Evolutionary conservation across 2,329 filamentous ascomycete genomes (phyloP).

Genomic region (Coccinonectria pachysandricola): DNA sequence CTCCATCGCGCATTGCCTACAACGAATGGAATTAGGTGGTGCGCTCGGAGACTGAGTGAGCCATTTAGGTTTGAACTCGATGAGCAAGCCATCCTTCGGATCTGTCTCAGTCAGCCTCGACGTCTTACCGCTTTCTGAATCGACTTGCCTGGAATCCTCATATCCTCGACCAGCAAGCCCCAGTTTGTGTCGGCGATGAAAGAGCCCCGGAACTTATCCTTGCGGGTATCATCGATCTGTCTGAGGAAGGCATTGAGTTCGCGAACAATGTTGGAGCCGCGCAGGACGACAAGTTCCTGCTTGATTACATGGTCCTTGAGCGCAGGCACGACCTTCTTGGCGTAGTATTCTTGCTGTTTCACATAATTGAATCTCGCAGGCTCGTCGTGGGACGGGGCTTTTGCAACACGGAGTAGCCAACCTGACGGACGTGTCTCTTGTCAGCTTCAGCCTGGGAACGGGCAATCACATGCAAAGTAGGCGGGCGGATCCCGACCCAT

Average conservation of each 20-base stretch:
- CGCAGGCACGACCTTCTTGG: constrained; percentile 23
- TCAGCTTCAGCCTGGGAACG: too few species aligned
- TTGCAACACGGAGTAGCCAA: constrained; percentile 29
- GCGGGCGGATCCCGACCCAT: too few species aligned
- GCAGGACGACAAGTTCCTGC: constrained; percentile 29
- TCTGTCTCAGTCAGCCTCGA: too few species aligned
- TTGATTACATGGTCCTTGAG: constrained; percentile 25
- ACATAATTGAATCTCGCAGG: constrained; percentile 27
- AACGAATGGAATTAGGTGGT: constrained; percentile 50
- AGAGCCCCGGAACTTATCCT: constrained; percentile 37
- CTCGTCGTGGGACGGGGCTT: constrained; percentile 21
- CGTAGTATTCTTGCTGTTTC: constrained; percentile 27
- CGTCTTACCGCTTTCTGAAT: too few species aligned
- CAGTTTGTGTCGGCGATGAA: constrained; percentile 45
- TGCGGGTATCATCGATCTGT: constrained; percentile 34
- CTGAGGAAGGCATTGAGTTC: constrained; percentile 44
- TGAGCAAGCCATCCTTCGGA: constrained; percentile 27
- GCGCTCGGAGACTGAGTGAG: constrained; percentile 65
- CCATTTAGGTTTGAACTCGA: constrained; percentile 84
- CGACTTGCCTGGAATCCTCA: constrained; percentile 37
- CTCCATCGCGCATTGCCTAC: constrained; percentile 61
- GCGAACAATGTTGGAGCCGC: constrained; percentile 25
- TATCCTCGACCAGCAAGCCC: constrained; percentile 65
- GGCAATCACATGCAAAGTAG: too few species aligned
- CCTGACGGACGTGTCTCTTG: constrained; percentile 20